These are phyloP conservation scores for Fusarium chuoi DNA, from an alignment of 2,329 filamentous ascomycete genomes.

Conservation along the genomic window DNA sequence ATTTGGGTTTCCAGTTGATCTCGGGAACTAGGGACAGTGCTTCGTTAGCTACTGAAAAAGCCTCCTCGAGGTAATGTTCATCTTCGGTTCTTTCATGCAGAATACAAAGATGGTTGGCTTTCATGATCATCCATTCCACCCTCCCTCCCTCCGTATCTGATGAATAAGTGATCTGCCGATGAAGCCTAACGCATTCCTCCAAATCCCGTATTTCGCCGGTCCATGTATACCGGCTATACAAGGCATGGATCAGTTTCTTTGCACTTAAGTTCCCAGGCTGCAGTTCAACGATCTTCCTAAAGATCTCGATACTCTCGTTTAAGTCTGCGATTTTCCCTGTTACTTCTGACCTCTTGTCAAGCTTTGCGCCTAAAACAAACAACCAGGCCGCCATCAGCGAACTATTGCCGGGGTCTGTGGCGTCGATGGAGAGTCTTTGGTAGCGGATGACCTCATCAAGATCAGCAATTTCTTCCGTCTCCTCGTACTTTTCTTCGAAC, in stretches of 20 bases:
- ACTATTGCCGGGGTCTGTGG: fast-evolving
- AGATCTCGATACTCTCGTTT: not conserved
- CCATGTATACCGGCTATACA: not conserved
- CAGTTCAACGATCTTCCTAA: fast-evolving
- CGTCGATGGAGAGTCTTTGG: not conserved
- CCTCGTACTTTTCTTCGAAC: not conserved
- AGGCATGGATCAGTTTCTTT: not conserved
- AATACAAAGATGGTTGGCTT: not conserved
- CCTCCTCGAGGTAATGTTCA: not conserved
- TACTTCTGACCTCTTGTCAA: not conserved
- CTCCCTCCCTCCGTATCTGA: not conserved
- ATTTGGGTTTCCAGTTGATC: not conserved
- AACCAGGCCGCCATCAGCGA: fast-evolving
- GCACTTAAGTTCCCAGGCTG: not conserved
- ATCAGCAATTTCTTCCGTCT: not conserved
- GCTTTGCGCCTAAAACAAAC: not conserved
- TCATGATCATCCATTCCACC: not conserved
- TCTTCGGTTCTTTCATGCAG: not conserved
- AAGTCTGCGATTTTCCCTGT: not conserved
- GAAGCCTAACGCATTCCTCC: not conserved
- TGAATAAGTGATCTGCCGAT: not conserved
- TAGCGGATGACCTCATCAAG: not conserved
- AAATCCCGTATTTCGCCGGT: not conserved
- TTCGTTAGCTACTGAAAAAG: fast-evolving
- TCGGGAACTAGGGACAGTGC: not conserved